Base-by-base conservation (phyloP, 73 alveolate genomes). In the Blepharisma stoltei region DNA sequence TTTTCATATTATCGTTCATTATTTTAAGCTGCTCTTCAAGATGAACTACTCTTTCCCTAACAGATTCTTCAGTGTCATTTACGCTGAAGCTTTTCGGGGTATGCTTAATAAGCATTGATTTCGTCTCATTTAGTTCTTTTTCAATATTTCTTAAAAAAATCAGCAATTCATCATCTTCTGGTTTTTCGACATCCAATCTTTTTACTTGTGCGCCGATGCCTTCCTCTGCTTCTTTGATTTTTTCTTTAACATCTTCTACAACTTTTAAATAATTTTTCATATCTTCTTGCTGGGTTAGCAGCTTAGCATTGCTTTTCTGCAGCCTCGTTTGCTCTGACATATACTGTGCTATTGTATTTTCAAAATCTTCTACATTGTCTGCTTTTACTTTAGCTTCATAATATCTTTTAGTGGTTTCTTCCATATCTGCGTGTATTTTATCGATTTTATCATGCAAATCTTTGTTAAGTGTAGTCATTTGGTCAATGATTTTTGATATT, bases 321-420 rank as follows among this genome's bases (percentile, higher is more conserved):
- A 60, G 3, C 2, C 18, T 20, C 0, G 23, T 14, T 60, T 38
- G 14, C 5, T 60, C 73, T 18, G 14, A 9, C 23, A 60, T 14
- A 60, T 18, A 60, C 2, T 60, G 46, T 20, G 14, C 18, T 25
- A 60, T 20, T 1, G 49, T 60, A 8, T 38, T 14, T 25, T 60
- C 73, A 9, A 60, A 25, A 8, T 60, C 73, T 18, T 60, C 73
- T 8, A 25, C 73, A 14, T 60, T n/a, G 2, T 60, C 23, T 60
- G 73, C 37, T 60, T 60, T 60, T 14, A 60, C 73, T 8, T 20
- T 8, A 25, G 14, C 11, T 25, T 60, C 73, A 60, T 60, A 38
- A 9, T n/a, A 60, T 38, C 23, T n/a, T 20, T 14, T 60, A 25
- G 14, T 60, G 46, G 23, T n/a, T 60, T 60, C 46, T 60, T 60